Percentiles rank a stretch among this genome's conserved stretches.
These are phyloP conservation scores for Plasmodium vivax DNA, from an alignment of 169 alveolate species.

Conservation along the genomic window DNA sequence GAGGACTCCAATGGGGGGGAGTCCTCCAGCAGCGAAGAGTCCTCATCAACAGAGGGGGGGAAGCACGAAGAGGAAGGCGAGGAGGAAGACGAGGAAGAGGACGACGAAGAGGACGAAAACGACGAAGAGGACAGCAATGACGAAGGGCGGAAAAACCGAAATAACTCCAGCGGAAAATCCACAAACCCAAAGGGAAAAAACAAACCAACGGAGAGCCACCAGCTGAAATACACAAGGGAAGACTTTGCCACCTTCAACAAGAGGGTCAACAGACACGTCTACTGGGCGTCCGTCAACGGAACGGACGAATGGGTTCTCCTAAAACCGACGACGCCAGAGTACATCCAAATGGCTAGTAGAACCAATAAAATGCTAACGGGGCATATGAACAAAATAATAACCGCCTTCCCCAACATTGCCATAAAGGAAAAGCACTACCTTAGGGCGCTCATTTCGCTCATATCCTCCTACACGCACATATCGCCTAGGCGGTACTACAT, in stretches of 20 bases:
- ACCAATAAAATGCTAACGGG: slow-evolving; percentile 41
- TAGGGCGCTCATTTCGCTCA: slow-evolving; percentile 47
- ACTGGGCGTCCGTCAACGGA: slow-evolving; percentile 65
- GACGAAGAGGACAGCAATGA: not conserved
- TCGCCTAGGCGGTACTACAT: slow-evolving; percentile 41
- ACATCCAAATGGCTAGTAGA: slow-evolving; percentile 34
- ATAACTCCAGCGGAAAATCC: not conserved
- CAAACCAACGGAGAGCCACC: not conserved
- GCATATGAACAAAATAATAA: slow-evolving; percentile 32
- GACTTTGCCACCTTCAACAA: slow-evolving; percentile 35
- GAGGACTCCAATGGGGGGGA: not conserved
- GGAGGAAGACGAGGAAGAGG: not conserved
- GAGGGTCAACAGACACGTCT: slow-evolving; percentile 43
- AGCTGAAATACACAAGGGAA: slow-evolving; percentile 10
- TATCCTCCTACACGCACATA: slow-evolving; percentile 53
- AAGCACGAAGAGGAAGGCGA: not conserved
- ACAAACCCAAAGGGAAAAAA: not conserved
- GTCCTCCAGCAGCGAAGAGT: not conserved
- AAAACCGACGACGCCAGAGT: slow-evolving; percentile 40
- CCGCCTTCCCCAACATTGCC: slow-evolving; percentile 39
- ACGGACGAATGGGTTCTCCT: slow-evolving; percentile 32
- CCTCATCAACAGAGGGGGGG: not conserved
- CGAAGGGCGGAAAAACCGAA: not conserved
- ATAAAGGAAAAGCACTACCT: slow-evolving; percentile 68
- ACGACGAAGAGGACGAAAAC: not conserved